A percentile compares a stretch with the other conserved stretches of the same genome.
phyloP scores from a whole-genome alignment of 768 basidiomycete species.

The Sarcodon sp. region DNA sequence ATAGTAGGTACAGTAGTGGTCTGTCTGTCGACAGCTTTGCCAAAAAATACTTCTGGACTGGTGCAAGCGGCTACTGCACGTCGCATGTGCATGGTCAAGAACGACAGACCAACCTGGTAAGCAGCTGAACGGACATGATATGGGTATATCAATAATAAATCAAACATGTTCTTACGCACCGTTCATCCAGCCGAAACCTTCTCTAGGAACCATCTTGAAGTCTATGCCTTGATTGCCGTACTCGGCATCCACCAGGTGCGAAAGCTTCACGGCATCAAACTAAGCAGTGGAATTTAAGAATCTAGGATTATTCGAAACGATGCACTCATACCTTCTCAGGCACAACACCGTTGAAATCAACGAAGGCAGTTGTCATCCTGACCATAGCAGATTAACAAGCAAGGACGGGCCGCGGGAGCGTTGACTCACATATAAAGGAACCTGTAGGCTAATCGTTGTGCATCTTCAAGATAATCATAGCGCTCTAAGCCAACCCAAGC shows the following conservation, averaged over 20 bases:
- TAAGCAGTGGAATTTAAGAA: conserved; percentile 13
- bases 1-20: conserved; percentile 19
- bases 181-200: conserved; percentile 99
- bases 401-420: not conserved
- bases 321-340: conserved; percentile 72
- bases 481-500: conserved; percentile 94
- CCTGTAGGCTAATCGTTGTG: conserved; percentile 85
- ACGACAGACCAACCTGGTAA: conserved; percentile 93
- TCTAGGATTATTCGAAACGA: not conserved
- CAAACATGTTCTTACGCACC: conserved; percentile 27
- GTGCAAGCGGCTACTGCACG: conserved; percentile 93
- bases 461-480: conserved; percentile 90
- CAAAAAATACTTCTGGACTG: conserved; percentile 84
- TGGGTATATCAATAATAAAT: not conserved
- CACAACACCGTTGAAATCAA: conserved; percentile 96
- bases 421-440: conserved; percentile 86
- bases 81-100: conserved; percentile 88
- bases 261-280: conserved; percentile 95
- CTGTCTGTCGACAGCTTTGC: conserved; percentile 22
- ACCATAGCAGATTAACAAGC: conserved; percentile 3
- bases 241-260: conserved; percentile 93
- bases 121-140: conserved; percentile 41
- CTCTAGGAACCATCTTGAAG: conserved; percentile 94
- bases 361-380: conserved; percentile 90
- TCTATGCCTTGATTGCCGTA: conserved; percentile 95